Conservation (phyloP, 306 rosid genomes). For the Medicago arabica region DNA sequence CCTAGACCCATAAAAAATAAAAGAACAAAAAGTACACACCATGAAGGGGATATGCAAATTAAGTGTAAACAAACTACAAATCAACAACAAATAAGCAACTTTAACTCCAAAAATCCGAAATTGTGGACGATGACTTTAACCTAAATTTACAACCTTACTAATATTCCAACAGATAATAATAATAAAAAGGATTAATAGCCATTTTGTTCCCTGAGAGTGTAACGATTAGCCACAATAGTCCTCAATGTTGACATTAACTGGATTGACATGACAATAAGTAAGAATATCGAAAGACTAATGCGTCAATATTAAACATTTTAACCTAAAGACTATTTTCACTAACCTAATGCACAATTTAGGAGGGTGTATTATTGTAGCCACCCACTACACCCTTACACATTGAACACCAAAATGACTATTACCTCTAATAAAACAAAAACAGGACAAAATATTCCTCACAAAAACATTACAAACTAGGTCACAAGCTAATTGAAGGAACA, state of each 20-base stretch:
- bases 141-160: constrained; percentile 4
- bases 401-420: no score
- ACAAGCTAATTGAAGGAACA: neutral
- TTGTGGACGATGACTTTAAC: neutral
- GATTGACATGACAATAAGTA: no score
- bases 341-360: no score
- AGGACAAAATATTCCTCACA: constrained; percentile 1
- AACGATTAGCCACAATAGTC: no score
- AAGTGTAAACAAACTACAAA: neutral
- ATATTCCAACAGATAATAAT: neutral
- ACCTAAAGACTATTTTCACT: no score
- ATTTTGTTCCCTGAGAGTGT: no score
- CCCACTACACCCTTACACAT: no score
- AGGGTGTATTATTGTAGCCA: no score
- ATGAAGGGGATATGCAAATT: neutral
- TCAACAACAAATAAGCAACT: neutral
- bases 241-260: no score
- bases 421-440: neutral
- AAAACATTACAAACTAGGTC: neutral
- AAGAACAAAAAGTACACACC: neutral
- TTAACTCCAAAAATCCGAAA: neutral
- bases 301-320: no score
- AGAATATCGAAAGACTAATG: no score
- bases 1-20: neutral
- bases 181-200: no score